Evolutionary conservation across 345 rosid species (phyloP).

Genomic region (Brassica cretica): DNA sequence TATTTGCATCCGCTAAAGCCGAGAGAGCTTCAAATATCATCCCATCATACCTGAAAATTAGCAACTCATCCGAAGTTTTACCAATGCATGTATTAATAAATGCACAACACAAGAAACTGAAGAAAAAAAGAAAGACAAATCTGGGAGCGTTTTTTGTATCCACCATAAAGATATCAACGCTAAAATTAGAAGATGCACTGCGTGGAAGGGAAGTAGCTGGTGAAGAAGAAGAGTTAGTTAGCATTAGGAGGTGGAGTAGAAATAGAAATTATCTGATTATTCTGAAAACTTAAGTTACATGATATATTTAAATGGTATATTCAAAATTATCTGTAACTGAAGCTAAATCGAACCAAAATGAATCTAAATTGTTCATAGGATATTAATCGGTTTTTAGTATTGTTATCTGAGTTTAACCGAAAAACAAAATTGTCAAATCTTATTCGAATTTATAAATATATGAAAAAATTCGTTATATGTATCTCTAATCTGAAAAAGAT

Average conservation of each 20-base stretch:
- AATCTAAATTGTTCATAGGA: too few relatives aligned
- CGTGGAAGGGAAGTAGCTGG: slow-evolving; percentile 7
- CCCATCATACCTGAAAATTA: slow-evolving; percentile 52
- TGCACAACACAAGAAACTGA: slow-evolving; percentile 4
- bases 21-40: slow-evolving; percentile 82
- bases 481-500: too few relatives aligned
- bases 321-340: too few relatives aligned
- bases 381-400: too few relatives aligned
- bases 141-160: slow-evolving; percentile 37
- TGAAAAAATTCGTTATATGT: too few relatives aligned
- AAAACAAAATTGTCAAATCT: too few relatives aligned
- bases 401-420: too few relatives aligned
- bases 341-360: too few relatives aligned
- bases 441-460: background rate
- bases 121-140: slow-evolving; percentile 14
- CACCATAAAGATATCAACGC: slow-evolving; percentile 13
- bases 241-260: slow-evolving; percentile 13
- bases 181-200: slow-evolving; percentile 30
- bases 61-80: background rate
- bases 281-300: too few relatives aligned
- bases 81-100: background rate
- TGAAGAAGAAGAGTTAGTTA: slow-evolving; percentile 7
- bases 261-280: background rate
- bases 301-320: too few relatives aligned
- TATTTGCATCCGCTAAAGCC: slow-evolving; percentile 58